Base-by-base conservation (phyloP, 2,329 filamentous ascomycete species). In the Phaeosphaeriaceae sp. region DNA sequence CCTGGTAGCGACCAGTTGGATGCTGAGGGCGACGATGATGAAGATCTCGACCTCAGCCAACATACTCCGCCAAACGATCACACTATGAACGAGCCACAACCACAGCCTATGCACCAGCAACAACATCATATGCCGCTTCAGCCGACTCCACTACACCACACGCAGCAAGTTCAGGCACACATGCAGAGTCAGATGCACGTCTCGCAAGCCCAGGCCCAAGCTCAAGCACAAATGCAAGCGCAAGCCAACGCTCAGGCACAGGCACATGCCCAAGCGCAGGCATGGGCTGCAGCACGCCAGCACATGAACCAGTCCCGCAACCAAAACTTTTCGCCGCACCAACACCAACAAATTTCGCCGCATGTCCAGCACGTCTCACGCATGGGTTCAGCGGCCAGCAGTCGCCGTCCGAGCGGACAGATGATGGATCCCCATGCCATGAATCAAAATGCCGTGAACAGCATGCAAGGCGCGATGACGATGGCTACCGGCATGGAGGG, bases 241-340 rank as follows among this genome's bases (percentile, higher is more conserved):
- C 71, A 71, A 27, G 66, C 64, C 0, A 68, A 72, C 24, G 66
- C 66, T 15, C 68, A 71, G 40, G 63, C 66, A 10, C 68, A 72
- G 20, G 66, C 66, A 3, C 66, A 70, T 36, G 67, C 68, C 25
- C 66, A 71, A 42, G 68, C 67, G 1, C 70, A 73, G 10, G 71
- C 68, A 7, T 73, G 72, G 71, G 72, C 70, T 36, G 71, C 70
- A 15, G 73, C 73, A 1, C 71, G 72, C 36, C 74, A 77, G 51
- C 73, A 76, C 58, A 75, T 77, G 73, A 74, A 75, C 56, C 73
- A 73, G 51, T 75, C 71, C 47, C 68, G 71, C 31, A 73, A 72
- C 60, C 70, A 73, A 48, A 65, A 73, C 53, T 73, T 67, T 51
- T 67, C 70, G 25, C 65, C 66, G 0, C 72, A 73, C 51, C 68